Base-by-base conservation (phyloP, 2,329 filamentous ascomycete genomes). In the Calonectria multiphialidica region DNA sequence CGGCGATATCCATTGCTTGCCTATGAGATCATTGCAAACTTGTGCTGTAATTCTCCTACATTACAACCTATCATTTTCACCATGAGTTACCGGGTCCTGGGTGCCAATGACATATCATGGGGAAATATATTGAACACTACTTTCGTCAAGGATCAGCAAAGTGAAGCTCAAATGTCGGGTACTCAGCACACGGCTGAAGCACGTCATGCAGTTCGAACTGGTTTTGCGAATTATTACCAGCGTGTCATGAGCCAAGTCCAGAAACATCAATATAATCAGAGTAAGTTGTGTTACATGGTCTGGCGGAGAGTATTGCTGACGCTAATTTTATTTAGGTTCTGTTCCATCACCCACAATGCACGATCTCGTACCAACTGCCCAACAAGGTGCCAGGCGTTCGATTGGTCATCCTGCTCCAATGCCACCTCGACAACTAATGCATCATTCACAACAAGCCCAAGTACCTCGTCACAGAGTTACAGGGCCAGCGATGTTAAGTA, bases 61-160 rank as follows among this genome's bases (percentile, higher is more conserved):
- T 55, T 83, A 7, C 76, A 79, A 21, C 65, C 68, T 8, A 72
- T 81, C 45, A 57, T 84, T 1, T 84, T 83, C 53, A 81, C 74
- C 13, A 70, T 77, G 42, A 83, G 77, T 42, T 81, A 81, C 33
- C 77, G 79, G 25, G 61, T 63, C 1, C 73, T 84, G 37, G 76
- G 78, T 2, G 35, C 81, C 23, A 50, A 53, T 4, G 80, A 82
- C 13, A 72, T 73, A 3, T 57, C 67, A 16, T 7, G 62, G n/a
- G 72, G 71, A 28, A 23, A 53, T 3, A 40, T 74, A 7, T 66
- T 83, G 25, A 77, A 72, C 35, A 62, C 67, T 1, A 55, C 81
- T 5, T 83, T 82, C 44, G 37, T 50, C 0, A 66, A 72, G 28
- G 82, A 84, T 30, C 75, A 55, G 21, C 12, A 42, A 5, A 75